A percentile compares a stretch with the other conserved stretches of the same genome.
These are phyloP conservation scores for Apiospora marii DNA, from an alignment of 2,329 filamentous ascomycete genomes.

Conservation along the genomic window DNA sequence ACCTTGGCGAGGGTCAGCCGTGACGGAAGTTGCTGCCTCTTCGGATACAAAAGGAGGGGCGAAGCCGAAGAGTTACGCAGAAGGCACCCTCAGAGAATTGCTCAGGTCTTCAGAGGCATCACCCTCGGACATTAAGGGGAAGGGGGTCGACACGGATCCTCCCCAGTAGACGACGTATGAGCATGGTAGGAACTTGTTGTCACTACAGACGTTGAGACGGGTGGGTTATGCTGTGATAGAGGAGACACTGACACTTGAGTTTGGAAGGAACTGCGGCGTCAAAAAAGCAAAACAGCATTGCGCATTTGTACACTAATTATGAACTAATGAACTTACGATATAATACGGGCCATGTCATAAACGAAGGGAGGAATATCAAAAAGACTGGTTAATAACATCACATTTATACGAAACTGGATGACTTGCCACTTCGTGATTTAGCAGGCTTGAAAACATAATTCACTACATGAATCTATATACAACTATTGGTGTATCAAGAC, in stretches of 20 bases:
- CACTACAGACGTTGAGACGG: background rate
- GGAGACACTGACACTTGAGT: background rate
- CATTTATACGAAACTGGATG: background rate
- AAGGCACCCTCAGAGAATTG: conserved; percentile 63
- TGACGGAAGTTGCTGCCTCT: conserved; percentile 30
- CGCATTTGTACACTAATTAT: conserved; percentile 3
- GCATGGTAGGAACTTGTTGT: background rate
- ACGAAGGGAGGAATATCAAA: background rate
- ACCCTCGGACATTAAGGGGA: conserved; percentile 38
- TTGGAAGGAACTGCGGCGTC: background rate
- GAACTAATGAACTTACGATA: conserved; percentile 7
- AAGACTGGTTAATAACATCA: background rate
- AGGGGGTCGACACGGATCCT: conserved; percentile 30
- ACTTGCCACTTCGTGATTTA: background rate
- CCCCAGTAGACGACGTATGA: background rate
- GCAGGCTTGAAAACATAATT: background rate
- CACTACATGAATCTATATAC: background rate
- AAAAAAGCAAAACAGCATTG: background rate
- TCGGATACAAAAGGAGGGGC: conserved; percentile 34
- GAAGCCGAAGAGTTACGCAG: conserved; percentile 55
- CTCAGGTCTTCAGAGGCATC: conserved; percentile 49
- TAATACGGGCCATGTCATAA: background rate
- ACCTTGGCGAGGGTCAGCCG: conserved; percentile 48
- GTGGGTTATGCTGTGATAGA: background rate
- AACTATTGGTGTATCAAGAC: background rate